Percentiles rank a stretch among this genome's conserved stretches.
phyloP scores from a whole-genome alignment of 2,329 filamentous ascomycete species.

The Thelonectria olida region DNA sequence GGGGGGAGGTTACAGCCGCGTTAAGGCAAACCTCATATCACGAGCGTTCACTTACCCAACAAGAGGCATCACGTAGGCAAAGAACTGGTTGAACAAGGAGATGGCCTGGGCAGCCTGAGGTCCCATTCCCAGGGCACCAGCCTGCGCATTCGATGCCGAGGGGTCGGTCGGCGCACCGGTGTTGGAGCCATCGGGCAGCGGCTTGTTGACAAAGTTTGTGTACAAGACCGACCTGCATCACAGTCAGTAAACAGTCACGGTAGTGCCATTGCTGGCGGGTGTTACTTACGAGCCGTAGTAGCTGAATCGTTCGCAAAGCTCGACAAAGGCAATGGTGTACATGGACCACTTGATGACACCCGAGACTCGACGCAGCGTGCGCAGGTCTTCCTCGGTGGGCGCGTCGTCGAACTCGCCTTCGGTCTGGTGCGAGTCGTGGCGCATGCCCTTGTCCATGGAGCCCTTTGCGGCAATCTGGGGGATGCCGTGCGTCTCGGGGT shows the following conservation, averaged over 20 bases:
- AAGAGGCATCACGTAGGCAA: conserved; percentile 68
- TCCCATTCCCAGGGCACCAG: conserved; percentile 67
- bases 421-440: conserved; percentile 34
- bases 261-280: too few species aligned
- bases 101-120: conserved; percentile 62
- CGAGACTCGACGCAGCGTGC: conserved; percentile 69
- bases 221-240: conserved; percentile 72
- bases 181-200: conserved; percentile 61
- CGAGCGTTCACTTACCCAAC: conserved; percentile 53
- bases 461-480: conserved; percentile 38
- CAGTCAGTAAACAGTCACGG: too few species aligned
- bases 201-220: conserved; percentile 71
- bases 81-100: conserved; percentile 67
- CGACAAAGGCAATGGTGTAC: conserved; percentile 77
- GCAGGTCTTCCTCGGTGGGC: conserved; percentile 70
- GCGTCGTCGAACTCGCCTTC: conserved; percentile 43
- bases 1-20: neutral
- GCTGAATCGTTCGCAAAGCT: conserved; percentile 80
- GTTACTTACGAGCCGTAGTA: too few species aligned
- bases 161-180: conserved; percentile 58
- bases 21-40: conserved; percentile 28
- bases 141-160: conserved; percentile 39
- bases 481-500: conserved; percentile 43
- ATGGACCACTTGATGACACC: conserved; percentile 72
- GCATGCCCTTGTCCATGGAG: conserved; percentile 44